Evolutionary conservation across 768 basidiomycete genomes (phyloP).

Genomic region (Lactifluus volemus): DNA sequence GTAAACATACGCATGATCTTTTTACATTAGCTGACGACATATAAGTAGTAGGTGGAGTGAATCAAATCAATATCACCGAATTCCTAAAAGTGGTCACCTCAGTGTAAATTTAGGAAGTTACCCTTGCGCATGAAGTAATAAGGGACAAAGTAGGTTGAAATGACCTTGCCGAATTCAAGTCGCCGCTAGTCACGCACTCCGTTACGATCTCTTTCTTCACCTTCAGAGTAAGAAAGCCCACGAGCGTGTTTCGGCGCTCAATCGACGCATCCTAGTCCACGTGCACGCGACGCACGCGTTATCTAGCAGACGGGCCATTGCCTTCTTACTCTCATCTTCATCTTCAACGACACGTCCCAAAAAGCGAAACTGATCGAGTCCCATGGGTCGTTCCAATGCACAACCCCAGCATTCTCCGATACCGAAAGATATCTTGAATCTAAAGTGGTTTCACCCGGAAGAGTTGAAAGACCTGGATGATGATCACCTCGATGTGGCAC

Average conservation of each 20-base stretch:
- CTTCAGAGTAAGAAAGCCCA: neutral
- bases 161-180: neutral
- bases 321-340: neutral
- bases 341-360: neutral
- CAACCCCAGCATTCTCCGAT: neutral
- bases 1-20: neutral
- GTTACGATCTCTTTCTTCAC: neutral
- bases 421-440: neutral
- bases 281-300: neutral
- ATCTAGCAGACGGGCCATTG: neutral
- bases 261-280: neutral
- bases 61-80: neutral
- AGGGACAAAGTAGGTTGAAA: neutral
- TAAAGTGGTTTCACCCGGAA: conserved; percentile 5
- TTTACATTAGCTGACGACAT: neutral
- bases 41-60: neutral
- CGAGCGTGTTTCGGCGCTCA: neutral
- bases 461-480: neutral
- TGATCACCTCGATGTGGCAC: conserved; percentile 1
- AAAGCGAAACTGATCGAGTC: neutral
- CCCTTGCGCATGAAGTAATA: neutral
- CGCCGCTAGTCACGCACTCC: neutral
- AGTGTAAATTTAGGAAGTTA: neutral
- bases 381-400: neutral
- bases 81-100: too few relatives aligned